Evolutionary conservation across 306 rosid genomes (phyloP).

Genomic region (Cucumis melo): DNA sequence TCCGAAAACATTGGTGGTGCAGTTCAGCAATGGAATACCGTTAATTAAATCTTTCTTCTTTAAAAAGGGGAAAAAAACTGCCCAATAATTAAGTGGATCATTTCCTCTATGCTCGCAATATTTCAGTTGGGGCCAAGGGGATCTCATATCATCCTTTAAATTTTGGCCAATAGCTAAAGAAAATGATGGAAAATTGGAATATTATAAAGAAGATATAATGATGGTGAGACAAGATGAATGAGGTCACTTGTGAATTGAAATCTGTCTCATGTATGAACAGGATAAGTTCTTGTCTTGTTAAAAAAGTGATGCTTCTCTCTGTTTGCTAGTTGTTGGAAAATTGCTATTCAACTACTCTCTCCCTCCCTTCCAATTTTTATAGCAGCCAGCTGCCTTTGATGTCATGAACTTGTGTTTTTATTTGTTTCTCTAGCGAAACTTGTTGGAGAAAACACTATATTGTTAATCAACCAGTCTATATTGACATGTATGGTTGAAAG

Average conservation of each 20-base stretch:
- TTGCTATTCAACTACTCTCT: background rate
- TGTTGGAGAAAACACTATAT: background rate
- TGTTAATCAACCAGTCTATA: background rate
- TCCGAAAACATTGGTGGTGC: background rate
- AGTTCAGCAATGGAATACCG: background rate
- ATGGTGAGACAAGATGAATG: background rate
- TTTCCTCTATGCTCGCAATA: background rate
- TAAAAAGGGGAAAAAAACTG: background rate
- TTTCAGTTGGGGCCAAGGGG: background rate
- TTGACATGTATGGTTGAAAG: background rate
- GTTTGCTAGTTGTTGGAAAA: constrained; percentile 3
- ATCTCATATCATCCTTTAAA: background rate
- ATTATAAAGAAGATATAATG: background rate
- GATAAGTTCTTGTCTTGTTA: background rate
- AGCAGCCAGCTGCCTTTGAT: background rate
- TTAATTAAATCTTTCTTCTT: background rate
- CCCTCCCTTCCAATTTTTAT: background rate
- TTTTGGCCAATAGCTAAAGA: background rate
- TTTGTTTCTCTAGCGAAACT: background rate
- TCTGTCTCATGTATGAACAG: background rate
- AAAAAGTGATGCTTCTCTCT: background rate
- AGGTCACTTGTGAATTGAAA: background rate
- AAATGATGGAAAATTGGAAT: constrained; percentile 4
- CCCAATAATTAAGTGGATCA: background rate
- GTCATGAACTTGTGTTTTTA: background rate